Conservation (phyloP, 2,329 filamentous ascomycete genomes). For the Fusarium tanahbumbuense region DNA sequence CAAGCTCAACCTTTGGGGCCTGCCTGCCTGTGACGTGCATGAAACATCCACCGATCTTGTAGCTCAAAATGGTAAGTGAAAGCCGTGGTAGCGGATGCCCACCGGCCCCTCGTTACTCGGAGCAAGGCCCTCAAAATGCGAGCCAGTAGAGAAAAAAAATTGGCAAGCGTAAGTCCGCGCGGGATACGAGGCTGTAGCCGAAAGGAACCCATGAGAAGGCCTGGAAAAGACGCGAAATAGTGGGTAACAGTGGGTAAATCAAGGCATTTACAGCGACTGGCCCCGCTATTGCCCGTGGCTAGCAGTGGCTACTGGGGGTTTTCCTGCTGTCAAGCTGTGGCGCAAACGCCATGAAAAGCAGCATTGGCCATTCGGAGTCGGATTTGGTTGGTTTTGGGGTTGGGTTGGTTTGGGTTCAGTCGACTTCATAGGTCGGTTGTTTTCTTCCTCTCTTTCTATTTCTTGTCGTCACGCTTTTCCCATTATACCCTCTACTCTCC, state of each 20-base stretch:
- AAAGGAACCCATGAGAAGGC: conserved; percentile 26
- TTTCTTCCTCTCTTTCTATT: conserved; percentile 31
- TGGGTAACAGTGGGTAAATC: conserved; percentile 38
- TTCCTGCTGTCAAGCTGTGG: conserved; percentile 37
- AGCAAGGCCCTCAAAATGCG: conserved; percentile 15
- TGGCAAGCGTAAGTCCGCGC: conserved; percentile 44
- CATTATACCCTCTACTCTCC: conserved; percentile 30
- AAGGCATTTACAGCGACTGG: conserved; percentile 2
- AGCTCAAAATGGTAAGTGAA: conserved; percentile 5
- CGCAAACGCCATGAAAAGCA: conserved; percentile 25
- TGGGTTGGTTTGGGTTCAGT: conserved; percentile 14
- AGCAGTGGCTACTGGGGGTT: background rate
- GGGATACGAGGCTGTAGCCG: conserved; percentile 49
- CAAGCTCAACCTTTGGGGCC: background rate
- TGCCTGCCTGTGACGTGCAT: conserved; percentile 27
- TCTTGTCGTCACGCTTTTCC: conserved; percentile 29
- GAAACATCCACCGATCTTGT: background rate
- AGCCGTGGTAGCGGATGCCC: conserved; percentile 22
- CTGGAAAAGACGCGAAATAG: conserved; percentile 46
- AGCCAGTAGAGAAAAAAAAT: conserved; percentile 16
- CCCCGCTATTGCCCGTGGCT: conserved; percentile 34
- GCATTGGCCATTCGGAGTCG: conserved; percentile 39
- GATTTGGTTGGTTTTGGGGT: conserved; percentile 36
- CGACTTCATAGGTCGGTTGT: conserved; percentile 14
- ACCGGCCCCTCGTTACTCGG: conserved; percentile 38